Conservation (phyloP, 2,329 filamentous ascomycete genomes). For the Fusarium continuum region DNA sequence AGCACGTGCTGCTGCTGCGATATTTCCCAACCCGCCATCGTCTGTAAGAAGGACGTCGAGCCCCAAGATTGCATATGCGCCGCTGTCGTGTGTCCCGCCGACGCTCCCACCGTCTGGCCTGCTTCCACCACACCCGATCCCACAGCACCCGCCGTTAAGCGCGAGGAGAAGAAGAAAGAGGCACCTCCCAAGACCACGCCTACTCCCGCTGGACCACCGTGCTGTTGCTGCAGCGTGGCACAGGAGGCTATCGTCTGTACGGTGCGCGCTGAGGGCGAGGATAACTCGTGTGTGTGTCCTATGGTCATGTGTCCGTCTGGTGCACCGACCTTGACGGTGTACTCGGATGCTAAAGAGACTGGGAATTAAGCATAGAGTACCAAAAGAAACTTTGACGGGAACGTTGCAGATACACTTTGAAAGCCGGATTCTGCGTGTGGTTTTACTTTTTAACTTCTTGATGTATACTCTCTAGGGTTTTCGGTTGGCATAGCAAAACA, state of each 20-base stretch:
- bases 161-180: conserved; percentile 1
- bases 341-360: conserved; percentile 7
- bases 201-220: conserved; percentile 9
- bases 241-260: conserved; percentile 33
- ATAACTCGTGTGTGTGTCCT: conserved; percentile 37
- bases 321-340: conserved; percentile 34
- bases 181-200: conserved; percentile 7
- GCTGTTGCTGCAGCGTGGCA: conserved; percentile 39
- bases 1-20: conserved; percentile 50
- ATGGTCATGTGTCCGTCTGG: conserved; percentile 26
- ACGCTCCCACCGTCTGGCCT: conserved; percentile 29
- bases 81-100: conserved; percentile 36
- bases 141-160: conserved; percentile 1
- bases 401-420: not conserved
- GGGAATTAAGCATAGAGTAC: not conserved
- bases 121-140: not conserved
- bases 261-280: conserved; percentile 17
- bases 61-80: conserved; percentile 42
- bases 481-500: conserved; percentile 4
- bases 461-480: conserved; percentile 17
- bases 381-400: not conserved
- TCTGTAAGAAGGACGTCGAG: conserved; percentile 36
- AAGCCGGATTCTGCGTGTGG: not conserved
- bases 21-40: conserved; percentile 32
- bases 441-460: conserved; percentile 16